A percentile compares a stretch with the other conserved stretches of the same genome.
These are phyloP conservation scores for Trichoderma brevicompactum DNA, from an alignment of 2,329 filamentous ascomycete species.

Conservation along the genomic window DNA sequence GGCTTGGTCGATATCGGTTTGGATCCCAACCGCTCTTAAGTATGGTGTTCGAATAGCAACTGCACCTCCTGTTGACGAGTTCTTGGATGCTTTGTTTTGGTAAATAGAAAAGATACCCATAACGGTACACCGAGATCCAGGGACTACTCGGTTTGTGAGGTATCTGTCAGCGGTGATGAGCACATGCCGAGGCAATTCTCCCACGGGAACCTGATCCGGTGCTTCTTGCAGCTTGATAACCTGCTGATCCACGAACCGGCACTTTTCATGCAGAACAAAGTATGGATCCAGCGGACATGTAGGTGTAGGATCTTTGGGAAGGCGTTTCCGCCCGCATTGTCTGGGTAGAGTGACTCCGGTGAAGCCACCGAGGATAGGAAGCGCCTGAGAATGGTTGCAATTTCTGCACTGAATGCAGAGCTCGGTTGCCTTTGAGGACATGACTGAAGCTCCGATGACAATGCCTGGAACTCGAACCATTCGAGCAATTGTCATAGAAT, in stretches of 20 bases:
- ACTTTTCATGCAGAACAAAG: conserved; percentile 93
- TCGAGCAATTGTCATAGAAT: conserved; percentile 88
- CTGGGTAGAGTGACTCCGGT: conserved; percentile 83
- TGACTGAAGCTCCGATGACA: conserved; percentile 93
- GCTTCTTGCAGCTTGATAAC: conserved; percentile 98
- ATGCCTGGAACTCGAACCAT: conserved; percentile 98
- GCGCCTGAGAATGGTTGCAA: conserved; percentile 72
- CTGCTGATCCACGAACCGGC: conserved; percentile 94
- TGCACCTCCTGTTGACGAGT: conserved; percentile 72
- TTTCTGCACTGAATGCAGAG: conserved; percentile 87
- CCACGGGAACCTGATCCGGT: conserved; percentile 94
- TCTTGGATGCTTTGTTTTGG: conserved; percentile 85
- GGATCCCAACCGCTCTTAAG: conserved; percentile 87
- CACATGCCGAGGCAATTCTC: conserved; percentile 92
- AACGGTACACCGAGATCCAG: conserved; percentile 89
- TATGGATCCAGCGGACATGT: conserved; percentile 94
- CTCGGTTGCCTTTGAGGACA: conserved; percentile 91
- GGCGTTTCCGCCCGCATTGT: conserved; percentile 68
- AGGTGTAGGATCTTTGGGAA: conserved; percentile 68
- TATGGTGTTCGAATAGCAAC: conserved; percentile 97
- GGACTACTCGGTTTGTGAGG: conserved; percentile 92
- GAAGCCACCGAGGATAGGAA: conserved; percentile 83
- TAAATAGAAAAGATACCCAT: conserved; percentile 99
- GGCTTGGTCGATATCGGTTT: conserved; percentile 86
- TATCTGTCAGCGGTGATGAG: conserved; percentile 96